Percentiles rank a stretch among this genome's conserved stretches.
Conservation (phyloP, 1,139 yeast genomes). For the Pichia sp. region DNA sequence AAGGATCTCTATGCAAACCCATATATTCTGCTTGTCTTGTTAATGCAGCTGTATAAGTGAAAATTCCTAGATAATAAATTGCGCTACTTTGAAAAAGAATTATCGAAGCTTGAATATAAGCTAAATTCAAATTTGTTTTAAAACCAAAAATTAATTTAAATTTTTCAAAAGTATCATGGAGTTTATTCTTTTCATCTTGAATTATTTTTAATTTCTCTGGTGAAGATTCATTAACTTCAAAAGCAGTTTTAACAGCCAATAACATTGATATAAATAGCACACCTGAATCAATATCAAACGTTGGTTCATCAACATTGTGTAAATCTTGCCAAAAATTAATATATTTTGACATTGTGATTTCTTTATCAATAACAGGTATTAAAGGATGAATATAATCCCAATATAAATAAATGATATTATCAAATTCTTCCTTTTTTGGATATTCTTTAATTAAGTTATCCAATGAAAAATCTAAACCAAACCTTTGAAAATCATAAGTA, state of each 20-base stretch:
- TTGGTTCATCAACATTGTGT: slow-evolving; percentile 1
- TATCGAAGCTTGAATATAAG: slow-evolving; percentile 16
- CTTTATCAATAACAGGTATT: slow-evolving; percentile 16
- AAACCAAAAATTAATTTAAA: slow-evolving; percentile 13
- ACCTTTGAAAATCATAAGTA: slow-evolving; percentile 11
- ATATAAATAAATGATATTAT: slow-evolving; percentile 11
- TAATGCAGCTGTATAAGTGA: slow-evolving; percentile 15
- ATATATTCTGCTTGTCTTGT: slow-evolving; percentile 18
- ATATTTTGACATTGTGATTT: slow-evolving; percentile 8
- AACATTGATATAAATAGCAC: slow-evolving; percentile 16
- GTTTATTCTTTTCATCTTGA: slow-evolving; percentile 4
- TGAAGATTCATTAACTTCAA: slow-evolving; percentile 11
- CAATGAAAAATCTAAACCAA: slow-evolving; percentile 2
- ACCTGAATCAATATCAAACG: slow-evolving; percentile 16
- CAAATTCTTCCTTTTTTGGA: slow-evolving; percentile 15
- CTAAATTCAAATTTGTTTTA: slow-evolving; percentile 11
- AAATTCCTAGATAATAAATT: slow-evolving; percentile 15
- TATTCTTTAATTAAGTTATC: slow-evolving; percentile 9
- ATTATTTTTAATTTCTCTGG: background rate
- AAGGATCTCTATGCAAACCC: slow-evolving; percentile 19
- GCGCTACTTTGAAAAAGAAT: slow-evolving; percentile 13
- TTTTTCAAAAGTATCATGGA: slow-evolving; percentile 13
- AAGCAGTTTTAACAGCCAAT: slow-evolving; percentile 12
- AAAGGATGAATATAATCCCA: slow-evolving; percentile 18
- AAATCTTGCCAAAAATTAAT: slow-evolving; percentile 13